Evolutionary conservation across 1,284 basidiomycete genomes (phyloP).

Genomic region (Somion occarium): DNA sequence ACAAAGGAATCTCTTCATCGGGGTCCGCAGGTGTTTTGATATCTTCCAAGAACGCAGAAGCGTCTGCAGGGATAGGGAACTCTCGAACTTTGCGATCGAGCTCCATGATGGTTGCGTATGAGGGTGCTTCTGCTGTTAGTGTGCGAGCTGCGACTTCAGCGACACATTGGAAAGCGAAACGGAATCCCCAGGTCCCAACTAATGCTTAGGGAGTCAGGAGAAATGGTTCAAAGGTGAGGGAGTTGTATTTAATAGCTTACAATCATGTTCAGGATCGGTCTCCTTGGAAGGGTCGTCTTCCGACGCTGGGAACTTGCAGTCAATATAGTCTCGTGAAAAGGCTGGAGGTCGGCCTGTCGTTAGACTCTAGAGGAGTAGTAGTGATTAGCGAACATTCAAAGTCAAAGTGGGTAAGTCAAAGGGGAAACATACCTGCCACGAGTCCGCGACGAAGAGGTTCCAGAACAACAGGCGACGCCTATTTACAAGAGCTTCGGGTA

Average conservation of each 20-base stretch:
- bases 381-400: slow-evolving; percentile 23
- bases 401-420: not conserved
- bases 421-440: slow-evolving; percentile 24
- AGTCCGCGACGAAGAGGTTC: slow-evolving; percentile 37
- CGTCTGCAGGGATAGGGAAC: slow-evolving; percentile 48
- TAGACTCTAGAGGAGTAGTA: slow-evolving; percentile 40
- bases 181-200: slow-evolving; percentile 59
- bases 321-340: slow-evolving; percentile 26
- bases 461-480: slow-evolving; percentile 38
- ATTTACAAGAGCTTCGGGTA: slow-evolving; percentile 30
- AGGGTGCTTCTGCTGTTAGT: slow-evolving; percentile 56
- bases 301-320: slow-evolving; percentile 23
- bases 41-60: slow-evolving; percentile 29
- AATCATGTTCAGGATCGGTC: slow-evolving; percentile 33
- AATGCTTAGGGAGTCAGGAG: no score
- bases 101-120: slow-evolving; percentile 65
- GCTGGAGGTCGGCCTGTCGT: slow-evolving; percentile 33
- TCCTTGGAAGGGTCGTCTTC: slow-evolving; percentile 20
- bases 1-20: slow-evolving; percentile 21
- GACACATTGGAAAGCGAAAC: slow-evolving; percentile 61
- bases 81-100: slow-evolving; percentile 68
- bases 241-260: slow-evolving; percentile 25
- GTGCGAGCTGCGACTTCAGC: slow-evolving; percentile 61
- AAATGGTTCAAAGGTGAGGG: no score
- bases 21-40: slow-evolving; percentile 20